These are phyloP conservation scores for Mortierella sp. DNA, from an alignment of 371 early-diverging fungal species.

Conservation along the genomic window DNA sequence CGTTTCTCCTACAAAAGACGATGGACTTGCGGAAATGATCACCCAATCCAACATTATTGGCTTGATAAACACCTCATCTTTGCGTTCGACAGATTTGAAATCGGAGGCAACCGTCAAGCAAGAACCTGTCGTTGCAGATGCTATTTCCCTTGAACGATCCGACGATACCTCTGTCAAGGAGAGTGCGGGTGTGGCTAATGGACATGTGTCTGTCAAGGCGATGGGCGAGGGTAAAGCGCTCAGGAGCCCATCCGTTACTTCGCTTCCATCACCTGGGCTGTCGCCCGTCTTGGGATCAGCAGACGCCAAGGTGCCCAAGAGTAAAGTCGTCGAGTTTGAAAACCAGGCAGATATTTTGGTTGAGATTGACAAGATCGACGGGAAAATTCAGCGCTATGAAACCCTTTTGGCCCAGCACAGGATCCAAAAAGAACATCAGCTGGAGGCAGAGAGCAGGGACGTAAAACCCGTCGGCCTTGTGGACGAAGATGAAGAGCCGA, in stretches of 20 bases:
- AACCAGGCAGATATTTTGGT: constrained; percentile 36
- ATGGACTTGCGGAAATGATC: too few relatives aligned
- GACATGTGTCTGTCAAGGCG: neutral
- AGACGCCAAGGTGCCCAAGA: neutral
- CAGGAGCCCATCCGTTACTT: constrained; percentile 18
- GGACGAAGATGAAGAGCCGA: constrained; percentile 5
- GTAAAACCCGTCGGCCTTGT: neutral
- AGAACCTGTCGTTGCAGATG: too few relatives aligned
- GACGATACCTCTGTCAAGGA: neutral
- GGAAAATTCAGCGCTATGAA: constrained; percentile 29
- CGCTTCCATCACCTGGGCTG: constrained; percentile 24
- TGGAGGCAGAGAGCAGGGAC: neutral
- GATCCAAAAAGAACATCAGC: constrained; percentile 13
- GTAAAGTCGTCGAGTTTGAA: constrained; percentile 13
- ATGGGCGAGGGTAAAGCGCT: neutral
- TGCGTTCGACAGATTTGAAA: too few relatives aligned
- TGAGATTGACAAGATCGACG: constrained; percentile 46
- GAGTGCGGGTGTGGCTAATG: neutral
- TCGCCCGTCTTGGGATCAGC: constrained; percentile 5
- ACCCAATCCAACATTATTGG: too few relatives aligned
- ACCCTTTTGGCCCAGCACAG: constrained; percentile 21
- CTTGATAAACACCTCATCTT: too few relatives aligned
- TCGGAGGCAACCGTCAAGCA: too few relatives aligned
- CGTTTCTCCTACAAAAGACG: too few relatives aligned
- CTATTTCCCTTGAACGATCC: neutral